Percentiles rank a stretch among this genome's conserved stretches.
phyloP scores from a whole-genome alignment of 2,329 filamentous ascomycete genomes.

The Chalara sp. region DNA sequence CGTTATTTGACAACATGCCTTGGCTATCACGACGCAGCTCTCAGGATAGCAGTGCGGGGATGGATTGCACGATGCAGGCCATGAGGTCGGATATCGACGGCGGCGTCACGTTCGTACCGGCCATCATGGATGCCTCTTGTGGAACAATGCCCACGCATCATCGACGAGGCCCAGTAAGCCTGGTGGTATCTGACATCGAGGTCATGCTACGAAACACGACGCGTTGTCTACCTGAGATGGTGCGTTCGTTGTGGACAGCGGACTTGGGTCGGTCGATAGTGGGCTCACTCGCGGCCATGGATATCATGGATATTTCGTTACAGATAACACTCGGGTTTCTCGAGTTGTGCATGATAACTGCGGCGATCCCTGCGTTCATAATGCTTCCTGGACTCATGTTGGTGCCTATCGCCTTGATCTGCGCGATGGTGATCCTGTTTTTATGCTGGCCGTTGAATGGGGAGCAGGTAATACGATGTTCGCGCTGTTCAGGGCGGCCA shows the following conservation, averaged over 20 bases:
- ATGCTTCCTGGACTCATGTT: constrained; percentile 8
- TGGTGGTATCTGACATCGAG: constrained; percentile 5
- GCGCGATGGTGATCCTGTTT: background rate
- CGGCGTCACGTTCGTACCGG: constrained; percentile 10
- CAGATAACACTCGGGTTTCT: constrained; percentile 7
- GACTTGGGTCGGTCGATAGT: background rate
- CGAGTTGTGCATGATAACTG: constrained; percentile 6
- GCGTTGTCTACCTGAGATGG: constrained; percentile 6
- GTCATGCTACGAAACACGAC: constrained; percentile 7
- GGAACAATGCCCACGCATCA: constrained; percentile 9
- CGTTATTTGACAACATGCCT: constrained; percentile 2
- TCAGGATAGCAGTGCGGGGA: background rate
- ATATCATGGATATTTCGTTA: constrained; percentile 7
- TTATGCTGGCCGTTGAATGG: constrained; percentile 9
- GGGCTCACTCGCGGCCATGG: background rate
- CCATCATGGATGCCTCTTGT: constrained; percentile 13
- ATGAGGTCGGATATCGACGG: background rate
- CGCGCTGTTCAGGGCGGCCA: background rate
- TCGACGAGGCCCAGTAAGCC: background rate
- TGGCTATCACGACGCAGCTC: constrained; percentile 6
- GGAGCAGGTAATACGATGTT: constrained; percentile 1
- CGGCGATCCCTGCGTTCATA: constrained; percentile 8
- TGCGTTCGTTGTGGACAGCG: constrained; percentile 1
- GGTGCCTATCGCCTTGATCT: background rate
- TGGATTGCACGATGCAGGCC: background rate